Conservation (phyloP, 345 rosid species). For the Citrus sinensis region DVS_A1.0 CM039163.1:25154001-25154500, state of each 20-base stretch:
- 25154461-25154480: background rate
- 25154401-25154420: background rate
- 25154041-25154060: no score
- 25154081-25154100: no score
- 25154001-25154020: no score
- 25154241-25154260: background rate
- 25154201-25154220: no score
- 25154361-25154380: background rate
- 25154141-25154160: no score
- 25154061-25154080: no score
- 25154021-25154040: no score
- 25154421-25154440: background rate
- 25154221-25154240: no score
- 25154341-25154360: background rate
- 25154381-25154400: background rate
- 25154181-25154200: no score
- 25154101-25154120: fast-evolving
- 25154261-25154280: background rate
- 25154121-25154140: no score
- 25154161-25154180: no score
- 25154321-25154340: background rate
- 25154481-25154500: background rate
- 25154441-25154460: background rate
- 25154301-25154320: no score
- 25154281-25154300: background rate